Evolutionary conservation across 1,284 basidiomycete genomes (phyloP), one percentile per base, ranked within the genome.

Genomic region (Lentinula novae-zelandiae): DNA sequence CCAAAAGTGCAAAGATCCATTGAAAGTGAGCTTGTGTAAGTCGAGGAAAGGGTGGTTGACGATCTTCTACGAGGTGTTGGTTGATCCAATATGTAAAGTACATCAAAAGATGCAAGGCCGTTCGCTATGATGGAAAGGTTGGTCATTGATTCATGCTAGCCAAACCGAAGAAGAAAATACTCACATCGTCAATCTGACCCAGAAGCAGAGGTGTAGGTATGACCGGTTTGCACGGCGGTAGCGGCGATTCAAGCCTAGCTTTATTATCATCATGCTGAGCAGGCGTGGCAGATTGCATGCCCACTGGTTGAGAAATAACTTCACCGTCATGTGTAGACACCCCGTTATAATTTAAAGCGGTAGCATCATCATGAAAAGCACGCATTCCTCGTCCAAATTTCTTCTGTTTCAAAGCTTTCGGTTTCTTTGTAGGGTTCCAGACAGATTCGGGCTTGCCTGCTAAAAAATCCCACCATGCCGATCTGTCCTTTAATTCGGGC

Each of bases 1-100:
- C 78, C 13, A 98, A 80, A 49, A 96, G 81, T 2, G 83, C 81
- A 72, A 96, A 94, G 51, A 95, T 85, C 95, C 95, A 97, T 38
- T 83, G 84, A 1, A 85, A 83, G 68, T 96, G 92, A 22, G 80
- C 76, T 57, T 85, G 78, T 3, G 84, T 84, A 33, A 90, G 78
- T 17, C 77, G 73, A 55, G 77, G 76, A 20, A 73, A 68, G 34
- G 74, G 71, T 36, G 73, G 65, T 38, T 73, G 71, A 6, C 33
- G 76, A 75, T 60, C 77, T 72, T 53, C 10, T n/a, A 40, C 27
- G 53, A 90, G 68, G 62, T 89, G 79, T 15, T 82, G 66, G 64
- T 83, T 84, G 64, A 92, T 85, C 91, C 91, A 93, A 65, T 90
- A 81, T n/a, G 83, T 79, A 69, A 93, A 91, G 70, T 92, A 92